Percentiles rank a stretch among this genome's conserved stretches.
phyloP scores from a whole-genome alignment of 495 filamentous ascomycete species.

The Wilcoxina mikolae region DNA sequence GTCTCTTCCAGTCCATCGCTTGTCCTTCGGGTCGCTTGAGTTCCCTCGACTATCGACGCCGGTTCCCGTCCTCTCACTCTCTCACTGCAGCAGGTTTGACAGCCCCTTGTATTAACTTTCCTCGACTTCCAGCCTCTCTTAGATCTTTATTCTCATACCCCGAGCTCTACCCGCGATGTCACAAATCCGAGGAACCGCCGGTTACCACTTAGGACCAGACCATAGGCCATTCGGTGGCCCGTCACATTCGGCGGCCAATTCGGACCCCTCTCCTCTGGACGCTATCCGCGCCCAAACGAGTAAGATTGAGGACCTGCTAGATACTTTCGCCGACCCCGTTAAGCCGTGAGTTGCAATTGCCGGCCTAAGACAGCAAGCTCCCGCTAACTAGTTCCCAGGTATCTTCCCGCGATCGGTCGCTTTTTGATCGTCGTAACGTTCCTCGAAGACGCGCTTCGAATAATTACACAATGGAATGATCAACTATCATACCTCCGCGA shows the following conservation, averaged over 20 bases:
- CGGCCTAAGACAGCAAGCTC: conserved; percentile 3
- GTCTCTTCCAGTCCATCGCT: background rate
- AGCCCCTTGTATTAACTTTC: too few species aligned
- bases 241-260: conserved; percentile 24
- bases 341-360: conserved; percentile 65
- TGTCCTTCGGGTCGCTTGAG: background rate
- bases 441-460: conserved; percentile 87
- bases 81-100: too few species aligned
- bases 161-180: conserved; percentile 46
- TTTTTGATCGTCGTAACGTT: conserved; percentile 98
- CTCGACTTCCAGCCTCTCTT: too few species aligned
- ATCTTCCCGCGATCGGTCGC: conserved; percentile 84
- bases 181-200: conserved; percentile 90
- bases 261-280: conserved; percentile 53
- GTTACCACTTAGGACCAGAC: conserved; percentile 75
- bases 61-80: too few species aligned
- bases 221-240: conserved; percentile 52
- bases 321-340: conserved; percentile 74
- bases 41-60: too few species aligned
- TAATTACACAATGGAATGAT: conserved; percentile 95
- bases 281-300: conserved; percentile 84
- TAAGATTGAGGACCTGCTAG: conserved; percentile 93
- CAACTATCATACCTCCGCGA: conserved; percentile 86
- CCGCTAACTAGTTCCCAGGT: conserved; percentile 39
- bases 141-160: too few species aligned